Conservation (phyloP, 2,329 filamentous ascomycete genomes). For the Chrysosporium keratinophilum region DNA sequence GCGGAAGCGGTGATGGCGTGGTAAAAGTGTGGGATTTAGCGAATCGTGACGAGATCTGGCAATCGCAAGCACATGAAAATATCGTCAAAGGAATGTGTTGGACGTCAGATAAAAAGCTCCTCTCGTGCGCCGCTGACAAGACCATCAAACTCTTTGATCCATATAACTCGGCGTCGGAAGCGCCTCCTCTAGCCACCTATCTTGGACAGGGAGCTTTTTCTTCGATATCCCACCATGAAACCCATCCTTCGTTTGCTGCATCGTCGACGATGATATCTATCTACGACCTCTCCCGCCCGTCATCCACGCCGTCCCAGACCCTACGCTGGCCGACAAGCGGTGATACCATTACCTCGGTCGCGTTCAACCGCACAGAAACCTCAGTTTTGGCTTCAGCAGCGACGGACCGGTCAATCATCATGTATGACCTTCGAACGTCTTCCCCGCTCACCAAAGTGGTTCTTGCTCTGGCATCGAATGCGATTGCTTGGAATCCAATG, state of each 20-base stretch:
- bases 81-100: constrained; percentile 86
- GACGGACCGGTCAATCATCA: constrained; percentile 72
- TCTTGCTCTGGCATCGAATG: constrained; percentile 72
- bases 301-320: constrained; percentile 65
- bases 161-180: constrained; percentile 58
- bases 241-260: constrained; percentile 64
- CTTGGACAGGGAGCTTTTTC: constrained; percentile 76
- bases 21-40: constrained; percentile 87
- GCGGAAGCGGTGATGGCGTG: constrained; percentile 80
- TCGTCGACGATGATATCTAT: constrained; percentile 70
- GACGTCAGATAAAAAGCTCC: constrained; percentile 72
- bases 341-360: constrained; percentile 79
- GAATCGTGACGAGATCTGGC: constrained; percentile 62
- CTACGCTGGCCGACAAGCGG: constrained; percentile 78
- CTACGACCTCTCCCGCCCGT: constrained; percentile 75
- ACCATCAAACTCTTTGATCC: constrained; percentile 88
- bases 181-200: constrained; percentile 72
- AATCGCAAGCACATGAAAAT: constrained; percentile 77
- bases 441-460: constrained; percentile 72
- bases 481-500: constrained; percentile 89
- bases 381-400: constrained; percentile 78
- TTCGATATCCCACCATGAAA: constrained; percentile 70
- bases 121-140: constrained; percentile 78
- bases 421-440: constrained; percentile 85
- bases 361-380: constrained; percentile 91